These are phyloP conservation scores for Camellia oleifera DNA, from an alignment of 179 eudicot genomes.

Conservation along the genomic window DNA sequence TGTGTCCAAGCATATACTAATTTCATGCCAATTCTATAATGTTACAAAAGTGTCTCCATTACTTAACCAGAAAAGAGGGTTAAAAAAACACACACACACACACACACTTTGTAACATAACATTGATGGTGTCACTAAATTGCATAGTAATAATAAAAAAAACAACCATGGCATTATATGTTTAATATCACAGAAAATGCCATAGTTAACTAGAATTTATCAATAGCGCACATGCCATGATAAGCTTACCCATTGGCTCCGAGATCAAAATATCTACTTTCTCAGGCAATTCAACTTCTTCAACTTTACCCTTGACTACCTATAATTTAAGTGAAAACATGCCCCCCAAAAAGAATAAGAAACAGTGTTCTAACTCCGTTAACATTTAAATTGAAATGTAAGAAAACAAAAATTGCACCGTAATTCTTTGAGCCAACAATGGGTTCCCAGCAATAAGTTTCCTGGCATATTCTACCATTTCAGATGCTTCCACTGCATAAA, in stretches of 20 bases:
- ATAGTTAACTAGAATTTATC: too few relatives aligned
- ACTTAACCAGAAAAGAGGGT: slow-evolving; percentile 36
- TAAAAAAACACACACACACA: too few relatives aligned
- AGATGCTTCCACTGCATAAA: slow-evolving; percentile 99
- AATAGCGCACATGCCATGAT: neutral
- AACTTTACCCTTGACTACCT: slow-evolving; percentile 97
- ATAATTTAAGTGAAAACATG: slow-evolving; percentile 12
- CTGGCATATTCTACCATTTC: slow-evolving; percentile 97
- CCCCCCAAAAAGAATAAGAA: slow-evolving; percentile 15
- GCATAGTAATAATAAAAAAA: neutral
- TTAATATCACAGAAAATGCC: too few relatives aligned
- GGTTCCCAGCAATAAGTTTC: slow-evolving; percentile 91
- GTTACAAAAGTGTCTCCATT: slow-evolving; percentile 38
- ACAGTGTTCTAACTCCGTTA: neutral
- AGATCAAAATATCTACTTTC: slow-evolving; percentile 90
- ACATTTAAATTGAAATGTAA: neutral
- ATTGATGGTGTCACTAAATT: neutral
- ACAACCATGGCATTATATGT: slow-evolving; percentile 14
- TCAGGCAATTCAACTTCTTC: slow-evolving; percentile 97
- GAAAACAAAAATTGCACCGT: slow-evolving; percentile 44
- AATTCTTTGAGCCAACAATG: slow-evolving; percentile 67
- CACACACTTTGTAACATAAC: neutral
- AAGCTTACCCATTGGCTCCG: slow-evolving; percentile 95
- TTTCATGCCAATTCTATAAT: neutral
- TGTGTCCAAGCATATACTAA: neutral